Percentiles rank a stretch among this genome's conserved stretches.
phyloP scores from a whole-genome alignment of 2,329 filamentous ascomycete species.

The Macrophomina phaseolina region DNA sequence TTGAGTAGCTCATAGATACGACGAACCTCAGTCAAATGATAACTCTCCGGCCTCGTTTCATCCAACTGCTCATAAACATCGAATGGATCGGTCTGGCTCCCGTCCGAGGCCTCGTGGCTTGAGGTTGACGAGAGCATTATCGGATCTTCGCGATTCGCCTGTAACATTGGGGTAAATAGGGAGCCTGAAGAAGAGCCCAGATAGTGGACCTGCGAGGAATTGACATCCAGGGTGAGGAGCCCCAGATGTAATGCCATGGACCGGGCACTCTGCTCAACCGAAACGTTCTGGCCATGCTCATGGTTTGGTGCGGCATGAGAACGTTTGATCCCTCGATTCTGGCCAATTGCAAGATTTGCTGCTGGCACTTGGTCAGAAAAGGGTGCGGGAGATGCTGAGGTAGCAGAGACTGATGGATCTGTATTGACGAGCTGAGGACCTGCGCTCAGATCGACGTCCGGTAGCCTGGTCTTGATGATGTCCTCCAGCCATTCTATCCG shows the following conservation, averaged over 20 bases:
- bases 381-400: constrained; percentile 28
- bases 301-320: not conserved
- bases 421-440: constrained; percentile 34
- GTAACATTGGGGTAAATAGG: constrained; percentile 41
- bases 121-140: not conserved
- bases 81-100: not conserved
- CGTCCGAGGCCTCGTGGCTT: not conserved
- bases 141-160: constrained; percentile 4
- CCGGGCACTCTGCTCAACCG: constrained; percentile 29
- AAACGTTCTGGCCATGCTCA: not conserved
- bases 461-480: constrained; percentile 36
- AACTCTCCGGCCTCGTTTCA: not conserved
- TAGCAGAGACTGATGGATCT: not conserved
- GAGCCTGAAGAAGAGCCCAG: constrained; percentile 47
- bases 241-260: constrained; percentile 45
- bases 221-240: constrained; percentile 46
- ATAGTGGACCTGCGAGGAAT: constrained; percentile 47
- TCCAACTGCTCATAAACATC: not conserved
- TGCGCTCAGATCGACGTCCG: constrained; percentile 38
- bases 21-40: not conserved
- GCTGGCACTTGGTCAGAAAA: not conserved
- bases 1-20: not conserved
- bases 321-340: not conserved
- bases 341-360: not conserved
- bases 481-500: constrained; percentile 45